phyloP scores from a whole-genome alignment of 2,329 filamentous ascomycete species.

The Tolypocladium endophyticum region DNA sequence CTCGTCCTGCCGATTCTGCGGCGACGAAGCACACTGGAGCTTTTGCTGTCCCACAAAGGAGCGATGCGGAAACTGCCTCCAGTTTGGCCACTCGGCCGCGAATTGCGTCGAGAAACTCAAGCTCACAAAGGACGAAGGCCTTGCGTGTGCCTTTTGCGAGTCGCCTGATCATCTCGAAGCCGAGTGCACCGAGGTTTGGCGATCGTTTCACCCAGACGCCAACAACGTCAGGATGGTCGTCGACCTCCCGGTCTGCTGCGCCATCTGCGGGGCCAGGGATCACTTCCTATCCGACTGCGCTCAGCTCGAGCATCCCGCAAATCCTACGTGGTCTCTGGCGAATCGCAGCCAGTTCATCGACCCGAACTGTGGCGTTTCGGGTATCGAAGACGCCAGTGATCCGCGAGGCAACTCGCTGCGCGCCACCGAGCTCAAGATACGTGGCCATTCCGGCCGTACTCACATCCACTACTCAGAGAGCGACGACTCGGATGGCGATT shows the following conservation, averaged over 20 bases:
- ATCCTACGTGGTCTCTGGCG: slow-evolving; percentile 40
- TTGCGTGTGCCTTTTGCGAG: slow-evolving; percentile 51
- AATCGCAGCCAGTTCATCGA: slow-evolving; percentile 42
- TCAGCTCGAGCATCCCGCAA: slow-evolving; percentile 12
- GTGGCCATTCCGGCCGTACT: slow-evolving; percentile 21
- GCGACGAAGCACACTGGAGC: slow-evolving; percentile 32
- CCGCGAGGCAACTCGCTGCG: slow-evolving; percentile 12
- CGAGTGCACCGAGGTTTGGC: slow-evolving; percentile 51
- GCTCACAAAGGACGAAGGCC: slow-evolving; percentile 38
- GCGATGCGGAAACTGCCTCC: slow-evolving; percentile 49
- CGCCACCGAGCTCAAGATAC: slow-evolving; percentile 19
- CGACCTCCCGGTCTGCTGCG: slow-evolving; percentile 42
- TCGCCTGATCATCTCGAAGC: slow-evolving; percentile 46
- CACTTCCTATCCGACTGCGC: slow-evolving; percentile 50
- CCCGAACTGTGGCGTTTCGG: slow-evolving; percentile 24
- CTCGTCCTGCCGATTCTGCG: slow-evolving; percentile 37
- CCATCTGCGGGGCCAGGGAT: slow-evolving; percentile 39
- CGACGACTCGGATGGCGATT: slow-evolving; percentile 34
- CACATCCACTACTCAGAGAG: slow-evolving; percentile 35
- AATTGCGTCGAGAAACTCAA: slow-evolving; percentile 47
- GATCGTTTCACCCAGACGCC: slow-evolving; percentile 35
- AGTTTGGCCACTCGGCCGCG: slow-evolving; percentile 45
- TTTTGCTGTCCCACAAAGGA: slow-evolving; percentile 37
- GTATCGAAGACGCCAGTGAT: slow-evolving; percentile 23
- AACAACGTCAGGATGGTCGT: slow-evolving; percentile 35